These are phyloP conservation scores for Talaromyces sp. DNA, from an alignment of 2,329 filamentous ascomycete genomes.

Conservation along the genomic window DNA sequence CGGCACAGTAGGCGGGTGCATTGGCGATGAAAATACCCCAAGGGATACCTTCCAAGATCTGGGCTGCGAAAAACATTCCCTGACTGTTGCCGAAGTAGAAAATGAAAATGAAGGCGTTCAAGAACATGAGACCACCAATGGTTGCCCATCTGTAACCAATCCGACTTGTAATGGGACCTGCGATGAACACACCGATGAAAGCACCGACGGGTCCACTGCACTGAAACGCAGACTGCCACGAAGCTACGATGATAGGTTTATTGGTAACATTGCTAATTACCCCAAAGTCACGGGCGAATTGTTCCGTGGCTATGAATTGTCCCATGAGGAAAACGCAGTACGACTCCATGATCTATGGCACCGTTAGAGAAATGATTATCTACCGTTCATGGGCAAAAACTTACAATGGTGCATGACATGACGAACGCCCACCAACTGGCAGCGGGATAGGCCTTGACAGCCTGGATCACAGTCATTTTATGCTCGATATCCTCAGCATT, in stretches of 20 bases:
- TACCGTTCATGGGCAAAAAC: slow-evolving; percentile 24
- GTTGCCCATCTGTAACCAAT: slow-evolving; percentile 63
- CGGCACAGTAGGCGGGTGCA: slow-evolving; percentile 60
- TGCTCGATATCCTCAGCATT: slow-evolving; percentile 57
- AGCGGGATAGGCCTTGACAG: slow-evolving; percentile 52
- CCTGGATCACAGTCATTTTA: slow-evolving; percentile 44
- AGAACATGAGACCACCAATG: slow-evolving; percentile 50
- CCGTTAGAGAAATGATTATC: slow-evolving; percentile 25
- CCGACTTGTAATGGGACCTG: slow-evolving; percentile 54
- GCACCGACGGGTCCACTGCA: slow-evolving; percentile 53
- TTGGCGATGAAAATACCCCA: slow-evolving; percentile 67
- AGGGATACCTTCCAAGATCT: slow-evolving; percentile 60
- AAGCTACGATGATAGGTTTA: slow-evolving; percentile 45
- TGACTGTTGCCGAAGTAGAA: slow-evolving; percentile 49
- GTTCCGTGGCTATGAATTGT: slow-evolving; percentile 54
- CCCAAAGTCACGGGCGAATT: slow-evolving; percentile 50
- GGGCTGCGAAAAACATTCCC: slow-evolving; percentile 50
- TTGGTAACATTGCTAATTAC: slow-evolving; percentile 29
- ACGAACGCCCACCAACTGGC: slow-evolving; percentile 56
- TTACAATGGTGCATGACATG: slow-evolving; percentile 57
- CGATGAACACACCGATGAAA: slow-evolving; percentile 49
- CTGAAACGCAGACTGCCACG: slow-evolving; percentile 60
- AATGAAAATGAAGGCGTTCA: slow-evolving; percentile 53
- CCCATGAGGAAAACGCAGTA: slow-evolving; percentile 62
- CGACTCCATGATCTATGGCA: slow-evolving; percentile 59